Evolutionary conservation across 2,329 filamentous ascomycete genomes (phyloP).

Genomic region (Penicillium sp.): DNA sequence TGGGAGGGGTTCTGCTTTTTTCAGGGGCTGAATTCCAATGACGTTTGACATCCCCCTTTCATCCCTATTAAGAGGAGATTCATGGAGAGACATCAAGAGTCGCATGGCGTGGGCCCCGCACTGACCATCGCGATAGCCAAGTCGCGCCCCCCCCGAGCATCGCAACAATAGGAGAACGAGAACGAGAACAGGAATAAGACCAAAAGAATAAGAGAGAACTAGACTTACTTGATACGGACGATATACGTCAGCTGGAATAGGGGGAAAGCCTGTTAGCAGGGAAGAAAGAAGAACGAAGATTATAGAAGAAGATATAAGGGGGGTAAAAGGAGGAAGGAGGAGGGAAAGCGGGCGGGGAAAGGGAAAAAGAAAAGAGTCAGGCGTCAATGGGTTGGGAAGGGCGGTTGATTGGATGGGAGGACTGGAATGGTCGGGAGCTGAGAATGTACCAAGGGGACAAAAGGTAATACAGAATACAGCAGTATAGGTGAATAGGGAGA

Average conservation of each 20-base stretch:
- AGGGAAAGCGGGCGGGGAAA: slow-evolving; percentile 7
- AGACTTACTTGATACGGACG: slow-evolving; percentile 44
- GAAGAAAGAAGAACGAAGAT: slow-evolving; percentile 6
- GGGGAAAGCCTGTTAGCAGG: slow-evolving; percentile 11
- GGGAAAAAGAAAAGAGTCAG: slow-evolving; percentile 3
- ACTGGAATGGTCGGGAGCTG: slow-evolving; percentile 19
- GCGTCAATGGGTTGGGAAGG: slow-evolving; percentile 8
- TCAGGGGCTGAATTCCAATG: neutral
- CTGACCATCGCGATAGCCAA: slow-evolving; percentile 20
- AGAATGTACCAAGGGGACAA: slow-evolving; percentile 20
- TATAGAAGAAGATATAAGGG: slow-evolving; percentile 9
- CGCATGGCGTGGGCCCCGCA: slow-evolving; percentile 19
- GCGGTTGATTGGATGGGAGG: slow-evolving; percentile 20
- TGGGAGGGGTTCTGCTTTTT: neutral
- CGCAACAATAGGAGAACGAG: neutral
- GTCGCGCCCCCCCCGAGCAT: neutral
- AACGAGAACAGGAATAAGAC: slow-evolving; percentile 12
- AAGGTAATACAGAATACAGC: slow-evolving; percentile 9
- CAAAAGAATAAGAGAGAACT: slow-evolving; percentile 10
- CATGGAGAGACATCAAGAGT: neutral
- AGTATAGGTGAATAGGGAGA: slow-evolving; percentile 6
- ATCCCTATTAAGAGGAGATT: neutral
- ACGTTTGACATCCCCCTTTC: neutral
- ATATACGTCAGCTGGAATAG: slow-evolving; percentile 43
- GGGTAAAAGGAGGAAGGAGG: slow-evolving; percentile 1